phyloP scores from a whole-genome alignment of 306 rosid species.

The Oxytropis ochrocephala region DNA sequence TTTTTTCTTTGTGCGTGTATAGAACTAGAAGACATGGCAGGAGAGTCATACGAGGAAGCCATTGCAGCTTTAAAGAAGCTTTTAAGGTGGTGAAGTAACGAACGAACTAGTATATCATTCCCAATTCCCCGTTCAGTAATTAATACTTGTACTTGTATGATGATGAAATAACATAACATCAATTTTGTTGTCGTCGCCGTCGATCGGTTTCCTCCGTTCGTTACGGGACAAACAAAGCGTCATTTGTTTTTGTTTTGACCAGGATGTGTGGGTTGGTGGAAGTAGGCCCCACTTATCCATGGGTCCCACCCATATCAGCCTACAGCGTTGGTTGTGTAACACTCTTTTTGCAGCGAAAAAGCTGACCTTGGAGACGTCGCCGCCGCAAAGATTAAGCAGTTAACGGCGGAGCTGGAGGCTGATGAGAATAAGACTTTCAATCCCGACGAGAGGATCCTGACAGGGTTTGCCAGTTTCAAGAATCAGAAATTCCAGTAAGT shows the following conservation, averaged over 20 bases:
- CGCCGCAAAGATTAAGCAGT: slow-evolving; percentile 60
- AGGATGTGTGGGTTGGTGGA: background rate
- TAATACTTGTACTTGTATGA: too few species aligned
- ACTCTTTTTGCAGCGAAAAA: slow-evolving; percentile 32
- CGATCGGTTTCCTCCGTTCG: too few species aligned
- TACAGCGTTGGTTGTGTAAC: background rate
- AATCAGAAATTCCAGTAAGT: slow-evolving; percentile 63
- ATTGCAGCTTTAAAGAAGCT: slow-evolving; percentile 66
- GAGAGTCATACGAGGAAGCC: slow-evolving; percentile 61
- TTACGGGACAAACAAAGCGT: too few species aligned
- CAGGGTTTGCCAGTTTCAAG: slow-evolving; percentile 71
- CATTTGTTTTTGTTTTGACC: background rate
- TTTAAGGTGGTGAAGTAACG: slow-evolving; percentile 40
- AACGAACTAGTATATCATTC: too few species aligned
- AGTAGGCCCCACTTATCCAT: background rate
- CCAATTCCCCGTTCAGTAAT: too few species aligned
- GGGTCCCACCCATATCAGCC: too few species aligned
- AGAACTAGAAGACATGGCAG: slow-evolving; percentile 74
- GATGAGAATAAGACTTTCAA: slow-evolving; percentile 24
- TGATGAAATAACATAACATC: too few species aligned
- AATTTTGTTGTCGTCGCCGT: too few species aligned
- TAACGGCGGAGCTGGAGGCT: slow-evolving; percentile 48
- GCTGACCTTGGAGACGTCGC: slow-evolving; percentile 47
- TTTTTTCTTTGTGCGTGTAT: background rate
- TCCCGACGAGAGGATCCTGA: slow-evolving; percentile 53